A percentile compares a stretch with the other conserved stretches of the same genome.
These are phyloP conservation scores for Acacia melanoxylon DNA, from an alignment of 306 rosid genomes.

Conservation along the genomic window DNA sequence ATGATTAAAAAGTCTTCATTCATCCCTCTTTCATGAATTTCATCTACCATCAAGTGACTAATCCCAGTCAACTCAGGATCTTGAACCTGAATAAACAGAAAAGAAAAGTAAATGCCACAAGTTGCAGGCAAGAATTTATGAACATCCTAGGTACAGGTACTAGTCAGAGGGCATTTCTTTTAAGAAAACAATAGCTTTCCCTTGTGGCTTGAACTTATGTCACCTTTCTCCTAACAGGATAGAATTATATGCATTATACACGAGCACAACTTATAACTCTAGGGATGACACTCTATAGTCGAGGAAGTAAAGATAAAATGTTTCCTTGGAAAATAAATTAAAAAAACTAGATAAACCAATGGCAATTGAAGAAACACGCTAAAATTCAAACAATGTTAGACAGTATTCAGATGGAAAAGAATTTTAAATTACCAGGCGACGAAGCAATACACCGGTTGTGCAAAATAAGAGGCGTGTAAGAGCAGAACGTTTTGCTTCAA, in stretches of 20 bases:
- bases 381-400: constrained; percentile 1
- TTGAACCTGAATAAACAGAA: constrained; percentile 63
- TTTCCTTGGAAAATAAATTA: background rate
- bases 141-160: constrained; percentile 8
- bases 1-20: constrained; percentile 89
- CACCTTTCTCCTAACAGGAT: constrained; percentile 4
- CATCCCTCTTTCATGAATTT: constrained; percentile 99
- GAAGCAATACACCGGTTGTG: constrained; percentile 95
- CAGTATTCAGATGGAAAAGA: constrained; percentile 20
- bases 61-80: constrained; percentile 82
- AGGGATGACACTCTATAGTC: constrained; percentile 6
- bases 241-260: constrained; percentile 18
- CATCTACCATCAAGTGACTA: constrained; percentile 95
- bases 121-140: constrained; percentile 25
- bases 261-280: constrained; percentile 8
- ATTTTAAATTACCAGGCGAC: constrained; percentile 68
- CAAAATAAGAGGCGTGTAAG: constrained; percentile 86
- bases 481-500: constrained; percentile 81
- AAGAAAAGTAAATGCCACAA: constrained; percentile 28
- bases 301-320: background rate
- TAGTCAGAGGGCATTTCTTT: background rate
- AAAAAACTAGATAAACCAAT: background rate
- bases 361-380: background rate
- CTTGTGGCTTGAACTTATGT: background rate
- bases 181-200: background rate